A percentile compares a stretch with the other conserved stretches of the same genome.
Conservation (phyloP, 2,329 filamentous ascomycete species). For the Trichoderma sp. region DNA sequence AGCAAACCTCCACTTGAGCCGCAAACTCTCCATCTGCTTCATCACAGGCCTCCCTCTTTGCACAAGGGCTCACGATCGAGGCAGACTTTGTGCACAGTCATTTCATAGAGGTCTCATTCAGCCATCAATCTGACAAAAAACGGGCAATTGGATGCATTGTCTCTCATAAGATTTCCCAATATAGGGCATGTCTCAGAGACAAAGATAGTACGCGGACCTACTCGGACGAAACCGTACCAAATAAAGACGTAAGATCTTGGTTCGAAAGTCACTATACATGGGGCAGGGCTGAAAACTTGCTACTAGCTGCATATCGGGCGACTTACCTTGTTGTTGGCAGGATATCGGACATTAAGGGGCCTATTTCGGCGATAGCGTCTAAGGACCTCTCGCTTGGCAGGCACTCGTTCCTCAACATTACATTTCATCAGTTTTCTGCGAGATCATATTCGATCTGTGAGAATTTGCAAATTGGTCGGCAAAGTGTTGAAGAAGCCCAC, state of each 20-base stretch:
- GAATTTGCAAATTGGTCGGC: not conserved
- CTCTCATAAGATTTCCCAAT: not conserved
- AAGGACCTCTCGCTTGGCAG: not conserved
- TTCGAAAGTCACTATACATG: not conserved
- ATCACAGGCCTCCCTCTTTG: not conserved
- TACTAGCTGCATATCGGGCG: not conserved
- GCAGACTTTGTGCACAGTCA: not conserved
- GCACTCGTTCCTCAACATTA: not conserved
- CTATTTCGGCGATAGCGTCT: not conserved
- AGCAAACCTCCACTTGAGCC: not conserved
- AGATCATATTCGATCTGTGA: not conserved
- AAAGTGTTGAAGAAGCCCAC: not conserved
- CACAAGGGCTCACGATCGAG: not conserved
- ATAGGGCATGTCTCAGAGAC: not conserved
- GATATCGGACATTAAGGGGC: not conserved
- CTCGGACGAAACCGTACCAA: not conserved
- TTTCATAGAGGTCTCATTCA: not conserved
- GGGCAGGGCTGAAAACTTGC: not conserved
- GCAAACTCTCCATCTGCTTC: not conserved
- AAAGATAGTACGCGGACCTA: not conserved
- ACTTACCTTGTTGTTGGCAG: not conserved
- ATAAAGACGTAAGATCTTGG: not conserved
- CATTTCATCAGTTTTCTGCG: not conserved
- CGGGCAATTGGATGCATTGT: not conserved
- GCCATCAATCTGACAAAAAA: not conserved